These are phyloP conservation scores for Coleophoma crateriformis DNA, from an alignment of 2,329 filamentous ascomycete species.

Conservation along the genomic window DNA sequence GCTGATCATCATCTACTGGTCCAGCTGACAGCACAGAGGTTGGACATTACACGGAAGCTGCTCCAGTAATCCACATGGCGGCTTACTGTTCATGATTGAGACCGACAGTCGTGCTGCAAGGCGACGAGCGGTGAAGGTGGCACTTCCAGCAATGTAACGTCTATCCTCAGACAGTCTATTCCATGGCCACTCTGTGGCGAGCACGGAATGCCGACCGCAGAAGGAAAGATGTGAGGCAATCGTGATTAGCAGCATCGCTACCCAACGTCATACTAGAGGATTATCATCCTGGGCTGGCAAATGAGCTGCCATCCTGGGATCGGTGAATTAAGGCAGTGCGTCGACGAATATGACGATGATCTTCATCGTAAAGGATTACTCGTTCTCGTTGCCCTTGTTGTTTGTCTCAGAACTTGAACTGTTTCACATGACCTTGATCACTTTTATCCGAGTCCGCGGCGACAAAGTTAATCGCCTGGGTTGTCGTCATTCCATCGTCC, in stretches of 20 bases:
- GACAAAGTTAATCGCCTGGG: background rate
- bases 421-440: background rate
- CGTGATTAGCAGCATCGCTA: background rate
- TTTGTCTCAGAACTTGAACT: background rate
- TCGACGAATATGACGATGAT: background rate
- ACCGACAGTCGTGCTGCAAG: too few relatives aligned
- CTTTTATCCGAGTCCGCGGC: background rate
- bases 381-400: background rate
- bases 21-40: too few relatives aligned
- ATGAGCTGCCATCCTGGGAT: background rate
- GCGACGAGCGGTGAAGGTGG: too few relatives aligned
- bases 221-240: background rate
- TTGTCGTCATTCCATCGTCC: background rate
- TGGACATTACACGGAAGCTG: too few relatives aligned
- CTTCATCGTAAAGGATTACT: background rate
- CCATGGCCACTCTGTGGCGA: too few relatives aligned
- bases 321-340: background rate
- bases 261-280: background rate
- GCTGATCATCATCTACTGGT: too few relatives aligned
- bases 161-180: too few relatives aligned
- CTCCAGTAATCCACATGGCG: too few relatives aligned
- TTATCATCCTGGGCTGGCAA: background rate
- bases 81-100: too few relatives aligned
- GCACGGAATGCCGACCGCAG: too few relatives aligned
- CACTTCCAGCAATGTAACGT: too few relatives aligned